Base-by-base conservation (phyloP, 2,329 filamentous ascomycete species). In the Helicocarpus griseus region DNA sequence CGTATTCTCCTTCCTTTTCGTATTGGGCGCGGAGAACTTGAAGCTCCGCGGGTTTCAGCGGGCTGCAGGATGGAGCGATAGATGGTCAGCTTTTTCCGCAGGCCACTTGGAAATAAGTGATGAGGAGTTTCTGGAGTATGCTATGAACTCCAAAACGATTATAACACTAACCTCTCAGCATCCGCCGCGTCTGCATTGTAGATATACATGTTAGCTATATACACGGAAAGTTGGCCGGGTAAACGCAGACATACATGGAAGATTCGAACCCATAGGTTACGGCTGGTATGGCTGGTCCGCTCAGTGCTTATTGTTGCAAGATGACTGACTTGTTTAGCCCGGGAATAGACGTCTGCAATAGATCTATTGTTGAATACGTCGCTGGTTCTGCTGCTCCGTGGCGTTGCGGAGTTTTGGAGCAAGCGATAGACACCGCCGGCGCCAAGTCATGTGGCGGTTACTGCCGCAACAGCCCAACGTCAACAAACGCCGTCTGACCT, bases 1-100 rank as follows among this genome's bases (percentile, higher is more conserved):
- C 91, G 76, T 95, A 94, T 63, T 95, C 88, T 60, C 91, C 93
- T 73, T 98, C 93, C 68, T 95, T 95, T 68, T 97, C 91, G 69
- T 93, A 98, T 70, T 98, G 93, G 54, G 87, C 78, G 58, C 91
- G 87, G 50, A 98, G 79, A 56, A 97, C 93, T 69, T 90, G 84
- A 54, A 98, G 85, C 72, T 98, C 93, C 48, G 88, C 86, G 52
- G 88, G 82, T 73, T 93, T 94, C 57, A 98, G 80, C 60, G 93
- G 87, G 66, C 89, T 93, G 61, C 50, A 60, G 52, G 21, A 40
- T 36, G 26, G 26, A 11, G 44, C 11, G 22, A 24, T 44, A 22
- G 41, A 29, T 48, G 11, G 24, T 13, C 6, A 36, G 13, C 17
- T n/a, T 6, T 44, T 29, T 29, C 24, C 2, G 8, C 19, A 19